A percentile compares a stretch with the other conserved stretches of the same genome.
Conservation (phyloP, 106 monocot genomes). For the Acorus calamus region DNA sequence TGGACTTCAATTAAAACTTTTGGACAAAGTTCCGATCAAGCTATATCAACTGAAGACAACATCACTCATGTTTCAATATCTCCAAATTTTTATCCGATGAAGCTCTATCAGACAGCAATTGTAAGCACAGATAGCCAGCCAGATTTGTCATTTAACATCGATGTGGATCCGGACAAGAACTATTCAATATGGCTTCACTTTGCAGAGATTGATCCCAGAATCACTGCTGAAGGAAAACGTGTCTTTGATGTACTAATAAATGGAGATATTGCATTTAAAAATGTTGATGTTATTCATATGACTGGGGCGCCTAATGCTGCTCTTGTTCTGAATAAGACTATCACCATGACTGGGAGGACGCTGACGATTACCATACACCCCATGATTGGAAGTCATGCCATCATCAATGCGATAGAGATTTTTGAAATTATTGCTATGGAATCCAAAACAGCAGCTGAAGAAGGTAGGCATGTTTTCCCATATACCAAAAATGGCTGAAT, state of each 20-base stretch:
- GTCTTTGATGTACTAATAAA: slow-evolving; percentile 79
- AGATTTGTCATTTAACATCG: slow-evolving; percentile 55
- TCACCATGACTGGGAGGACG: slow-evolving; percentile 46
- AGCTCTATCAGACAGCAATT: slow-evolving; percentile 81
- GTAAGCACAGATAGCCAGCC: slow-evolving; percentile 60
- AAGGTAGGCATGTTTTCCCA: slow-evolving; percentile 36
- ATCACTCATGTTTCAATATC: slow-evolving; percentile 42
- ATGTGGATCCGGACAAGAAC: slow-evolving; percentile 69
- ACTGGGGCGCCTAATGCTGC: slow-evolving; percentile 55
- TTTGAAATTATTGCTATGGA: slow-evolving; percentile 75
- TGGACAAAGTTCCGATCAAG: slow-evolving; percentile 37
- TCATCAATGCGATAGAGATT: slow-evolving; percentile 86
- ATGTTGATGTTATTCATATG: slow-evolving; percentile 63
- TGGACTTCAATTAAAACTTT: slow-evolving; percentile 58
- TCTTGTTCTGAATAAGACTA: slow-evolving; percentile 67
- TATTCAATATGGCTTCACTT: slow-evolving; percentile 98
- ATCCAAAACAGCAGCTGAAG: slow-evolving; percentile 49
- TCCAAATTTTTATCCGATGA: slow-evolving; percentile 76
- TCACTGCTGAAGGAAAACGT: slow-evolving; percentile 48
- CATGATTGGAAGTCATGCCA: slow-evolving; percentile 49
- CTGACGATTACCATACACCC: slow-evolving; percentile 55
- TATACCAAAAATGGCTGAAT: background rate
- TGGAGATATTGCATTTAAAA: slow-evolving; percentile 52
- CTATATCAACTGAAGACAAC: slow-evolving; percentile 63
- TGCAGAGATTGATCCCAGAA: slow-evolving; percentile 71